Base-by-base conservation (phyloP, 164 flowering plant genomes). In the Malania oleifera region DNA sequence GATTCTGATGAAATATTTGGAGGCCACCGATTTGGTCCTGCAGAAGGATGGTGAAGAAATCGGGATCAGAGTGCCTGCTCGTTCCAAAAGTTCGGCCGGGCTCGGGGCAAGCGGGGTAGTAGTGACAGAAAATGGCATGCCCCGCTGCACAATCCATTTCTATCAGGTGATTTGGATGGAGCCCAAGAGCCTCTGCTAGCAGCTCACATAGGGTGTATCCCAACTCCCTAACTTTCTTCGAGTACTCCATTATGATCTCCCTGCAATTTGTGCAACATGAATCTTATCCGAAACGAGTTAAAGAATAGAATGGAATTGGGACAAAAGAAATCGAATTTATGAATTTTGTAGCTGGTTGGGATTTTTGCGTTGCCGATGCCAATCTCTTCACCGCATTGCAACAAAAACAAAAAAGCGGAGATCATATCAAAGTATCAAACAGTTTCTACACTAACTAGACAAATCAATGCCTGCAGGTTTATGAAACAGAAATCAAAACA, bases 151-250 rank as follows among this genome's bases (percentile, higher is more conserved):
- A 73, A 10, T 40, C 73, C 45, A 73, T 51, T 0, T 58, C 44
- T 2, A 29, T 45, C 1, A 76, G 72, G 47, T 62, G 62, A 35
- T 59, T 35, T 1, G 62, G 62, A 7, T 54, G 34, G 24, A 73
- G 73, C 13, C 75, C 75, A 13, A 76, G 69, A 1, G 73, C 73
- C 39, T 76, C 77, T 0, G 80, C 70, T 31, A 76, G 47, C 20
- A 73, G 31, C 46, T 66, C 77, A 17, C 67, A 62, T 27, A 76
- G 41, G 1, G 44, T 56, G 1, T 19, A 4, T 14, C 73, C 75
- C 54, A 76, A 17, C 18, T 28, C 41, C 27, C 1, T 52, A 8
- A 70, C 58, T 37, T 73, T 52, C 35, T 70, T 65, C 8, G 69
- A 51, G 45, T 70, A 73, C 54, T 76, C 59, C 2, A 58, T n/a